Conservation (phyloP, 306 rosid genomes). For the Purshia tridentata region DNA sequence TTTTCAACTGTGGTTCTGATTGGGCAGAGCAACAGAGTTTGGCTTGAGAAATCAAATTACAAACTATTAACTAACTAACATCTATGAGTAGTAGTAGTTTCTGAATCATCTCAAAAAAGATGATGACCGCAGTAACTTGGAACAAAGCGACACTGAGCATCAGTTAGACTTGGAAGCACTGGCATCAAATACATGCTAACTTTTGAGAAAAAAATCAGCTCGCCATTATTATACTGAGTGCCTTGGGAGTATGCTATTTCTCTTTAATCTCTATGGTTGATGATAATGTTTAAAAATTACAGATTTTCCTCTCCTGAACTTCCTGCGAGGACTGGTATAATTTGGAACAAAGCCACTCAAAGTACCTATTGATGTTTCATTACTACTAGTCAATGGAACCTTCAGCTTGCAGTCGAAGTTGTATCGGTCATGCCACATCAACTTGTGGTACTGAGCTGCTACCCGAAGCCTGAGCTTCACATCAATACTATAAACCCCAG, state of each 20-base stretch:
- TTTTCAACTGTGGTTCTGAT: too few relatives aligned
- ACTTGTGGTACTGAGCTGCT: not conserved
- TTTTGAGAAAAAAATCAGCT: not conserved
- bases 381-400: too few relatives aligned
- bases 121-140: too few relatives aligned
- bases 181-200: not conserved
- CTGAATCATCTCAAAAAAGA: too few relatives aligned
- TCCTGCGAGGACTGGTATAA: constrained; percentile 53
- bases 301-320: constrained; percentile 64
- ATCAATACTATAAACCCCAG: not conserved
- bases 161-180: not conserved
- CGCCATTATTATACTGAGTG: not conserved
- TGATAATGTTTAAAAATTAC: constrained; percentile 48
- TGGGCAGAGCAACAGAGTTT: too few relatives aligned
- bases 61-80: too few relatives aligned
- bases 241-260: constrained; percentile 11
- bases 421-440: too few relatives aligned
- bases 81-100: too few relatives aligned
- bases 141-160: not conserved
- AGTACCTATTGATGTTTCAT: too few relatives aligned
- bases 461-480: not conserved
- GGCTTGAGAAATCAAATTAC: too few relatives aligned
- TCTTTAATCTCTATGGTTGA: constrained; percentile 36
- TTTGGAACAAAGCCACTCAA: constrained; percentile 29
- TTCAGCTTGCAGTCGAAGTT: too few relatives aligned